Evolutionary conservation across 2,329 filamentous ascomycete species (phyloP).

Genomic region (Escovopsis sp.): DNA sequence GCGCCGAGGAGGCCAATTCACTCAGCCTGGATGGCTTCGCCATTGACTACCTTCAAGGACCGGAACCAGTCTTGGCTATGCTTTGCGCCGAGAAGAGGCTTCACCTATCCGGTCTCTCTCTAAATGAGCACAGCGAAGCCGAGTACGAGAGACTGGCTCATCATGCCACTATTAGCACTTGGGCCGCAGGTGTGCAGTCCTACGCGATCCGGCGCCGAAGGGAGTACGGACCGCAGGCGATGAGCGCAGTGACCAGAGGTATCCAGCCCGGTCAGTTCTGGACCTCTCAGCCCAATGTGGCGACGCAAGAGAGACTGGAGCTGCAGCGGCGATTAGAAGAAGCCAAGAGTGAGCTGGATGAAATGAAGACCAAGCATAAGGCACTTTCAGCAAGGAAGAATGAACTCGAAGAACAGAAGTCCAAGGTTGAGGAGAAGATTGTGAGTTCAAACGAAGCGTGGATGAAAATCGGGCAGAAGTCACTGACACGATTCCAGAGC

Average conservation of each 20-base stretch:
- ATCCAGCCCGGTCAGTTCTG: constrained; percentile 52
- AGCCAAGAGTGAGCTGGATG: constrained; percentile 19
- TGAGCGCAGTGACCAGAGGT: constrained; percentile 50
- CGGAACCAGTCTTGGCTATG: constrained; percentile 73
- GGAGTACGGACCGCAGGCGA: constrained; percentile 66
- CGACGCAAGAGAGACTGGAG: constrained; percentile 47
- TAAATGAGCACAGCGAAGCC: constrained; percentile 46
- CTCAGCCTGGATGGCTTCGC: constrained; percentile 69
- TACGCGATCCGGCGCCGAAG: constrained; percentile 55
- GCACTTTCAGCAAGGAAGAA: constrained; percentile 24
- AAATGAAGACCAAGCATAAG: constrained; percentile 19
- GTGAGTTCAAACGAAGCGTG: constrained; percentile 12
- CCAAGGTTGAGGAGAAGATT: constrained; percentile 24
- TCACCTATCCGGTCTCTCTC: constrained; percentile 51
- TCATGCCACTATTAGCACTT: constrained; percentile 45
- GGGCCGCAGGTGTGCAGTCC: constrained; percentile 50
- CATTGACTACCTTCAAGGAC: constrained; percentile 65
- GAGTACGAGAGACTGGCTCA: constrained; percentile 53
- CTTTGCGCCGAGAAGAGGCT: constrained; percentile 61
- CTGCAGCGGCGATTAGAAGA: constrained; percentile 39
- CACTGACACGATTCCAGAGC: constrained; percentile 22
- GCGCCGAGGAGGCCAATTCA: constrained; percentile 35
- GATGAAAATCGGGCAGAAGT: neutral
- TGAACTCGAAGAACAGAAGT: constrained; percentile 28
- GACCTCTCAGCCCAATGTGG: constrained; percentile 57